A percentile compares a stretch with the other conserved stretches of the same genome.
phyloP scores from a whole-genome alignment of 495 filamentous ascomycete genomes.

The Hypoxylon perforatum region DNA sequence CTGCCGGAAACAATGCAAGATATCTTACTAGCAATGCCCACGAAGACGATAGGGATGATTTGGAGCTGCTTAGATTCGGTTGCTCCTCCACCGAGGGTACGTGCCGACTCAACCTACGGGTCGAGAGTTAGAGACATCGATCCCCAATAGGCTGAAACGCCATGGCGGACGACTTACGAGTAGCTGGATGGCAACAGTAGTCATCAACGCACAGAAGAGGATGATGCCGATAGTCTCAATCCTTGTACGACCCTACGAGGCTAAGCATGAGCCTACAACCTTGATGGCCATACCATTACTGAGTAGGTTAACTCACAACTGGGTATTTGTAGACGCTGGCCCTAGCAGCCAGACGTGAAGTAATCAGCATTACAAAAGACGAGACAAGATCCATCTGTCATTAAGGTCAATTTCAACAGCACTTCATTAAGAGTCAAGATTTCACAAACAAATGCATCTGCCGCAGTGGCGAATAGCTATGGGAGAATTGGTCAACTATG shows the following conservation, averaged over 20 bases:
- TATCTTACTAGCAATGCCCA: slow-evolving; percentile 61
- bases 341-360: slow-evolving; percentile 60
- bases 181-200: slow-evolving; percentile 65
- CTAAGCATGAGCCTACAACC: slow-evolving; percentile 26
- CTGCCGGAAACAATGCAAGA: slow-evolving; percentile 1
- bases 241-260: slow-evolving; percentile 59
- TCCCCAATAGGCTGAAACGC: slow-evolving; percentile 20
- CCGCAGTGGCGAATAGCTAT: slow-evolving; percentile 66
- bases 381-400: slow-evolving; percentile 67
- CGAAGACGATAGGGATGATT: slow-evolving; percentile 63
- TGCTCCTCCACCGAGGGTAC: slow-evolving; percentile 54
- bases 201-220: slow-evolving; percentile 69
- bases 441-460: slow-evolving; percentile 64
- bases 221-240: slow-evolving; percentile 69
- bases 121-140: slow-evolving; percentile 31
- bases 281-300: slow-evolving; percentile 4
- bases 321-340: slow-evolving; percentile 68
- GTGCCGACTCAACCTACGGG: slow-evolving; percentile 60
- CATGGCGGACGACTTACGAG: slow-evolving; percentile 50
- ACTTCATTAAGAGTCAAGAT: slow-evolving; percentile 33
- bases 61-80: slow-evolving; percentile 54
- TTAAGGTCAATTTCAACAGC: slow-evolving; percentile 35
- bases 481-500: slow-evolving; percentile 29
- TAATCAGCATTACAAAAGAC: slow-evolving; percentile 66
- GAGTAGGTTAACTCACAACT: slow-evolving; percentile 49